Evolutionary conservation across 2,329 filamentous ascomycete genomes (phyloP), one percentile per base, ranked within the genome.

Genomic region (Paraphaeosphaeria sporulosa): DNA sequence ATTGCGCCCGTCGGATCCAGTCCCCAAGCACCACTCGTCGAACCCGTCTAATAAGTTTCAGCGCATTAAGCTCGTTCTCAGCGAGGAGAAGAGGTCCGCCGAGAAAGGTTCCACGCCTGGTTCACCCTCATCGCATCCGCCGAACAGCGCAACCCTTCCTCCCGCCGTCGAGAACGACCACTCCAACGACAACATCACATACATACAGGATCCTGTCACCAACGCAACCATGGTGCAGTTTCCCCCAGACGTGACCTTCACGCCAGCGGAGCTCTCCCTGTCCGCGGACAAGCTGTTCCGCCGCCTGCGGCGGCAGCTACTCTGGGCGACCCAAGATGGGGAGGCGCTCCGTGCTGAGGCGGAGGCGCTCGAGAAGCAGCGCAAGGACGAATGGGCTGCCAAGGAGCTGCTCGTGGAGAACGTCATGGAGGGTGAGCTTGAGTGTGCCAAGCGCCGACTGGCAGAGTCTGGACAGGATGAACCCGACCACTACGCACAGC

Each of bases 391-490:
- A 73, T 95, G 92, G 92, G 80, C 87, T 15, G 88, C 91, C 77
- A 94, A 94, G 77, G 91, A 95, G 77, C 84, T 92, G 32, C 77
- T 94, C 19, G 78, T 95, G n/a, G 87, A 92, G 59, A 91, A 93
- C 71, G 84, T 90, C 34, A 84, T 92, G 67, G 91, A 94, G 74
- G 82, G 86, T 36, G 87, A 89, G 74, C 88, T 89, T 80, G 86
- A 70, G 12, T 61, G 55, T 2, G 66, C 67, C 38, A 65, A 73
- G 43, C 67, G 74, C 27, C 72, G 71, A 25, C 73, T 77, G 15
- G 36, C 73, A 3, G 74, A 81, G 12, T 55, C 67, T n/a, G 73
- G 73, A 8, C 65, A 77, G 19, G 71, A 73, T 7, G 68, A 73
- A 4, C 68, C 67, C 10, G 68, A 70, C 5, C 66, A 77, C 5